These are phyloP conservation scores for Trichoderma sp. DNA, from an alignment of 2,329 filamentous ascomycete genomes.

Conservation along the genomic window DNA sequence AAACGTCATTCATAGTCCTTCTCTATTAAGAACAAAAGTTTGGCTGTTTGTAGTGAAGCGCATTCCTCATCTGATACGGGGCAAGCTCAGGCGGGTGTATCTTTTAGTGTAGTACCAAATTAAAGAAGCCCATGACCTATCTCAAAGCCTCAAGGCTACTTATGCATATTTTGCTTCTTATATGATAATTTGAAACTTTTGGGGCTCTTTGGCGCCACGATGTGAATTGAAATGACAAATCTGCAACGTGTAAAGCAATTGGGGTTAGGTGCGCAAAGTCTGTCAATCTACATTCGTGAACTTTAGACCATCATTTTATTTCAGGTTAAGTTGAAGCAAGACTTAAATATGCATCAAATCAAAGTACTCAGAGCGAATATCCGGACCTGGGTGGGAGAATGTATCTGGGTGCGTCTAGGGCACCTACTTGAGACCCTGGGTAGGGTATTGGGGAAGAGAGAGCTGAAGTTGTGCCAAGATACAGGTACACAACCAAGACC, in stretches of 20 bases:
- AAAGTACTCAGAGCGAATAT: too few relatives aligned
- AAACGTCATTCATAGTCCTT: not conserved
- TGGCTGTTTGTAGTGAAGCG: not conserved
- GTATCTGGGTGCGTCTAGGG: too few relatives aligned
- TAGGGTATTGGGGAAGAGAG: not conserved
- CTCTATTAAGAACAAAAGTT: not conserved
- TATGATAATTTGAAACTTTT: not conserved
- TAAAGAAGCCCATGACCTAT: not conserved
- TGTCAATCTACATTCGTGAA: not conserved
- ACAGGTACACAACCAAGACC: not conserved
- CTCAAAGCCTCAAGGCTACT: not conserved
- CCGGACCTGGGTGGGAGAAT: too few relatives aligned
- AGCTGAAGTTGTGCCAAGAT: not conserved
- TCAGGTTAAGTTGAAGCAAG: too few relatives aligned
- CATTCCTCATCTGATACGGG: not conserved
- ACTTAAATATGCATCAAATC: too few relatives aligned
- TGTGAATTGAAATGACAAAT: not conserved
- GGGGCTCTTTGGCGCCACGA: accelerated
- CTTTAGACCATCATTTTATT: not conserved
- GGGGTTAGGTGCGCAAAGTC: not conserved
- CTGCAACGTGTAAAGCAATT: not conserved
- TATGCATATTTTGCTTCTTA: not conserved
- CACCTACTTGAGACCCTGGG: not conserved
- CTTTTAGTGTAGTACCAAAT: not conserved
- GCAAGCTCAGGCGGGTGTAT: not conserved